Evolutionary conservation across 2,329 filamentous ascomycete genomes (phyloP).

Genomic region (Rhytidhysteron rufulum): DNA sequence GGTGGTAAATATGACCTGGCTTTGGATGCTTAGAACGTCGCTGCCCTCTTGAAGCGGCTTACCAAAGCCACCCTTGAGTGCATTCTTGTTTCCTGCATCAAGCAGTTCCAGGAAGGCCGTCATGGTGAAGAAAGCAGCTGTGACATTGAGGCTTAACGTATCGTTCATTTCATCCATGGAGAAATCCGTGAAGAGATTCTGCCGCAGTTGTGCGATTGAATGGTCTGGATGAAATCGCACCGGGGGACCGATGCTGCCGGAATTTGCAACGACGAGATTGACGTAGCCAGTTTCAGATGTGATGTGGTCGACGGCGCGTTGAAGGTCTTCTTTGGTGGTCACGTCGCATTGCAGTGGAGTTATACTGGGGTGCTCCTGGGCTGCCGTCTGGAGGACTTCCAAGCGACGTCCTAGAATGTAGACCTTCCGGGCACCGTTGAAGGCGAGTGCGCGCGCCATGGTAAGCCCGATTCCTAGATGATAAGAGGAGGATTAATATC

Average conservation of each 20-base stretch:
- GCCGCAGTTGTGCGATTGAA: too few relatives aligned
- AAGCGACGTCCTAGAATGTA: conserved; percentile 52
- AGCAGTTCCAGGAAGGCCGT: conserved; percentile 42
- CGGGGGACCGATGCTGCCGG: conserved; percentile 3
- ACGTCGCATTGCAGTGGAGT: conserved; percentile 45
- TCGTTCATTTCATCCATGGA: conserved; percentile 6
- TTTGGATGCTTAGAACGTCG: conserved; percentile 1
- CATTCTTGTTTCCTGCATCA: conserved; percentile 40
- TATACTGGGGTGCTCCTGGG: conserved; percentile 18
- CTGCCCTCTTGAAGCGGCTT: conserved; percentile 8
- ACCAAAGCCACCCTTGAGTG: conserved; percentile 28
- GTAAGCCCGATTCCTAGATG: conserved; percentile 39
- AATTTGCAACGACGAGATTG: conserved; percentile 24
- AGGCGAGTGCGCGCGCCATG: conserved; percentile 39
- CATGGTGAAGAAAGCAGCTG: conserved; percentile 36
- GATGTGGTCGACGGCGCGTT: conserved; percentile 35
- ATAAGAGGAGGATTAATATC: not conserved
- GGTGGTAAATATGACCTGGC: conserved; percentile 46
- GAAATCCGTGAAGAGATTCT: too few relatives aligned
- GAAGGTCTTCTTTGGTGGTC: conserved; percentile 39
- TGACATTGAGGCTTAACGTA: conserved; percentile 33
- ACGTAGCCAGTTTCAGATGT: conserved; percentile 29
- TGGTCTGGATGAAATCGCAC: not conserved
- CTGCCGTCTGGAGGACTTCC: conserved; percentile 42
- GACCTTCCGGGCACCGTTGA: conserved; percentile 50